Evolutionary conservation across 1,139 yeast genomes (phyloP), one percentile per base, ranked within the genome.

Genomic region (Taphrina confusa): DNA sequence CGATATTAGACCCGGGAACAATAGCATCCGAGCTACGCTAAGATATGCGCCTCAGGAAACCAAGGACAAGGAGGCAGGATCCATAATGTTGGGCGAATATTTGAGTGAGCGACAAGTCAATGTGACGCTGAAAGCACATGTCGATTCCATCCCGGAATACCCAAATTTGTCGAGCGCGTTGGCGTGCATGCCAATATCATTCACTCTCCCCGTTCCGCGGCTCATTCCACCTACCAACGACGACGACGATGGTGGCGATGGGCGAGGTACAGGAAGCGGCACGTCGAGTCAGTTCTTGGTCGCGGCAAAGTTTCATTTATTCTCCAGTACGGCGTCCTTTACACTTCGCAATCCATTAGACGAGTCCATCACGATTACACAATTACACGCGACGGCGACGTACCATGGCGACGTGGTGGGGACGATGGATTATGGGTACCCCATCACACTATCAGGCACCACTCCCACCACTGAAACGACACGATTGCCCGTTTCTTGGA

Each of bases 401-500:
- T 54, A 54, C 27, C 51, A 54, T 16, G 51, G 45, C 8, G 51
- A 54, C 40, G 30, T 31, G 44, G 34, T 54, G 11, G 58, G 58
- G n/a, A 28, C 25, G 27, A 18, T 54, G 22, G 51, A 42, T 16
- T 54, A 54, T 27, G 49, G 51, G 12, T 54, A 54, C 33, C 58
- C 58, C 18, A 31, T 44, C 33, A 54, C 58, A 11, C 16, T 54
- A 9, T 42, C 40, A 2, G 51, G 58, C 36, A 36, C 39, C 25
- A 34, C 25, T 5, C 36, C 44, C 4, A 22, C 34, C 36, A 54
- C 51, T 4, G 58, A 54, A 23, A 54, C 58, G 8, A 12, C 51
- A 1, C 42, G 51, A n/a, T n/a, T 54, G 23, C 58, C 58, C 8
- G 58, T 54, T 6, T 44, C 58, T n/a, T 54, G 58, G 58, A 42